Base-by-base conservation (phyloP, 148 eudicot species). In the Talinum fruticosum region DNA sequence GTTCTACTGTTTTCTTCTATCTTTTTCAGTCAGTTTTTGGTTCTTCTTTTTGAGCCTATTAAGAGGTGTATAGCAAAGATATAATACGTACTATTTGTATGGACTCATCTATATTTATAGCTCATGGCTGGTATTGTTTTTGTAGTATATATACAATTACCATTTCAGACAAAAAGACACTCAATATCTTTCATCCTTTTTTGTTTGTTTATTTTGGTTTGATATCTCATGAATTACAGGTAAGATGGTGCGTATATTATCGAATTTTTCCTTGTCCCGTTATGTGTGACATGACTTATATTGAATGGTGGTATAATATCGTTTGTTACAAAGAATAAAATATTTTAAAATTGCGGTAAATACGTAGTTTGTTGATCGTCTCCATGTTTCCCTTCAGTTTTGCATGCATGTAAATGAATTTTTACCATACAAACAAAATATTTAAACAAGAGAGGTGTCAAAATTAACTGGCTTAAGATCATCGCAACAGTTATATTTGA, bases 41-140 rank as follows among this genome's bases (percentile, higher is more conserved):
- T 61, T 57, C 67, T 38, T 47, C 74, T 74, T 77, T 38, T 79
- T 23, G 78, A 82, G 75, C 81, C 75, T 78, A 41, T n/a, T 70
- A 69, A 71, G 45, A 28, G 35, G 53, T 72, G 62, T 72, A 72
- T 72, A 72, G 75, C 75, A 72, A 72, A 72, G 75, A 72, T 72
- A 41, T 57, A 24, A 36, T 3, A 47, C 2, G 23, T 51, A 59
- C 36, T 49, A 49, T 28, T 69, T 71, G 74, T 71, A 71, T 71
- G 74, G n/a, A 81, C 75, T 82, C 68, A 73, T 72, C 73, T 74
- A 73, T 77, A 65, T 44, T 4, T 69, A 70, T 41, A 35, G 73
- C 19, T 71, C 38, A 76, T 66, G 77, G 73, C n/a, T 79, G 66
- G 73, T 81, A 76, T 81, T 65, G 35, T 49, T 75, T 62, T 76